phyloP scores from a whole-genome alignment of 169 alveolate genomes.

The Plasmodium chabaudi region DNA sequence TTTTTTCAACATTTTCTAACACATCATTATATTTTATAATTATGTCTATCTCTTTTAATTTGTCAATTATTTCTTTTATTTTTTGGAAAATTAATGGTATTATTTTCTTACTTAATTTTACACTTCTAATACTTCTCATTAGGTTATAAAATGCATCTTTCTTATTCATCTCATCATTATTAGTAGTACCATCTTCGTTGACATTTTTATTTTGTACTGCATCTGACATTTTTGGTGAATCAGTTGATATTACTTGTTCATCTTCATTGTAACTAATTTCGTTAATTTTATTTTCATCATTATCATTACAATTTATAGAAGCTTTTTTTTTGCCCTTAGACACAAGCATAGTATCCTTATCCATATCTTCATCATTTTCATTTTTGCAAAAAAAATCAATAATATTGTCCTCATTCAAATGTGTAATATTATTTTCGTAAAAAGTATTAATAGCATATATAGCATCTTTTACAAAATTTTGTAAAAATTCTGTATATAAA shows the following conservation, averaged over 20 bases:
- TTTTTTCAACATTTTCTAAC: constrained; percentile 74
- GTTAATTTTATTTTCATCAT: not conserved
- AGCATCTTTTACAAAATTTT: constrained; percentile 50
- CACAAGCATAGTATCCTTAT: not conserved
- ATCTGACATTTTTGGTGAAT: not conserved
- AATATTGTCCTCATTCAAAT: constrained; percentile 11
- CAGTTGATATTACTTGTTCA: no score
- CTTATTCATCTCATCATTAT: constrained; percentile 10
- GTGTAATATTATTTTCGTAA: constrained; percentile 24
- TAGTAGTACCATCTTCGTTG: not conserved
- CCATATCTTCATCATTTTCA: not conserved
- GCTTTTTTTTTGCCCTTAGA: not conserved
- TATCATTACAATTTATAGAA: not conserved
- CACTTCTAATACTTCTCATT: constrained; percentile 65
- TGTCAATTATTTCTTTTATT: constrained; percentile 56
- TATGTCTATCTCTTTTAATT: constrained; percentile 47
- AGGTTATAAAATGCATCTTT: constrained; percentile 67
- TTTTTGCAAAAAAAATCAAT: constrained; percentile 31
- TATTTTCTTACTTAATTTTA: constrained; percentile 55
- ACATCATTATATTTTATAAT: constrained; percentile 71
- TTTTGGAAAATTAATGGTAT: constrained; percentile 67
- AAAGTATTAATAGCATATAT: constrained; percentile 51
- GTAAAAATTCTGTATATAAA: constrained; percentile 45
- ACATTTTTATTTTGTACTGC: not conserved
- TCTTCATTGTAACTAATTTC: not conserved